Evolutionary conservation across 2,329 filamentous ascomycete species (phyloP).

Genomic region (Biscogniauxia sp.): DNA sequence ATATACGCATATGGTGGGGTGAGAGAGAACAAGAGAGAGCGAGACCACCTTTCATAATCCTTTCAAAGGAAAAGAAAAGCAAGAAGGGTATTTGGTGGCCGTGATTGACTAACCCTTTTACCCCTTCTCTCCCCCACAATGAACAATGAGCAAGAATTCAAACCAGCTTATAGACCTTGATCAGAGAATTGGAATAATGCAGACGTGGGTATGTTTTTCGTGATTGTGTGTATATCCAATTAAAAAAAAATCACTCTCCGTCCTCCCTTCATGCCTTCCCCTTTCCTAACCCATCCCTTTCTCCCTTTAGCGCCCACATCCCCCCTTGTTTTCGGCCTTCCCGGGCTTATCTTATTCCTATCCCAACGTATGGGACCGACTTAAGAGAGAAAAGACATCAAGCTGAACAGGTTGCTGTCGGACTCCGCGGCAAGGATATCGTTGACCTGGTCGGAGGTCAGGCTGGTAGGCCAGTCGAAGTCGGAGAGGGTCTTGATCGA

Average conservation of each 20-base stretch:
- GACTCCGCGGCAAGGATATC: constrained; percentile 27
- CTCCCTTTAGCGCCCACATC: background rate
- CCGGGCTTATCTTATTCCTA: background rate
- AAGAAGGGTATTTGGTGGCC: no score
- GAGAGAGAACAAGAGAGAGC: background rate
- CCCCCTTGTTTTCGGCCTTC: background rate
- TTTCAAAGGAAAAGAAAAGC: no score
- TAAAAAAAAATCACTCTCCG: background rate
- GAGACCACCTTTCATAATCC: no score
- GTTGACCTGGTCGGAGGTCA: constrained; percentile 39
- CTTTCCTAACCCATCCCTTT: background rate
- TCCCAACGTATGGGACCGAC: background rate
- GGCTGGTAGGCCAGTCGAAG: constrained; percentile 39
- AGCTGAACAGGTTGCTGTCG: constrained; percentile 24
- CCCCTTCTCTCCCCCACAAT: background rate
- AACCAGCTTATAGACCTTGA: background rate
- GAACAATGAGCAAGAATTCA: background rate
- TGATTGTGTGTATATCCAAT: background rate
- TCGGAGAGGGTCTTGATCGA: constrained; percentile 53
- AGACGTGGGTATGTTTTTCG: background rate
- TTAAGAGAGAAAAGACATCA: constrained; percentile 24
- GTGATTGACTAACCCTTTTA: background rate
- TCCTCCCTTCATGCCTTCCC: background rate
- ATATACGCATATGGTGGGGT: background rate
- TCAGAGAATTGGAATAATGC: background rate